Evolutionary conservation across 139 green algal species (phyloP).

Genomic region (Haematococcus sp.): DNA sequence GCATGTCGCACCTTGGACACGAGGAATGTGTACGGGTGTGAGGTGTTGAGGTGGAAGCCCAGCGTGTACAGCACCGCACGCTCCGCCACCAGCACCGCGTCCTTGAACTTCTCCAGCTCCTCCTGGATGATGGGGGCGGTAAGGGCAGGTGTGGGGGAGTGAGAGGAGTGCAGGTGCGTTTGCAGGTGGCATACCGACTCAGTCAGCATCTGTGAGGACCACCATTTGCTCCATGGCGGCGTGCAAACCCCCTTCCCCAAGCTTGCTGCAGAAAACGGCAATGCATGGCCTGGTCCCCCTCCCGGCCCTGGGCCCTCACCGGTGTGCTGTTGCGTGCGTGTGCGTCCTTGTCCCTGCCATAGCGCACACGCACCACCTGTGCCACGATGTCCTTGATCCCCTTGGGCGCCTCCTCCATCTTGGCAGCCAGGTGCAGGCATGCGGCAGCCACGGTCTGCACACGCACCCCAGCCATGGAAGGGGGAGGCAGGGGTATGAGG

Average conservation of each 20-base stretch:
- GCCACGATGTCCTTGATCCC: slow-evolving; percentile 58
- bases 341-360: neutral
- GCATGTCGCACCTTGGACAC: neutral
- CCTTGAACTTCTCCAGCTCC: slow-evolving; percentile 35
- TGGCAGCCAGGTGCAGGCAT: slow-evolving; percentile 84
- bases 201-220: no score
- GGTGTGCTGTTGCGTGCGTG: neutral
- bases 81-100: slow-evolving; percentile 51
- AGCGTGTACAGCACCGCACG: slow-evolving; percentile 57
- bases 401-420: slow-evolving; percentile 84
- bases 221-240: no score
- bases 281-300: no score
- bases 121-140: slow-evolving; percentile 5
- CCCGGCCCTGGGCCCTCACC: neutral
- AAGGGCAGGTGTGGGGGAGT: neutral
- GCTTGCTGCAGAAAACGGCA: no score
- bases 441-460: slow-evolving; percentile 74
- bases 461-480: neutral
- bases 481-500: neutral
- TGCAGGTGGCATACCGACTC: no score
- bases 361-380: slow-evolving; percentile 14
- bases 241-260: no score
- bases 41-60: slow-evolving; percentile 42
- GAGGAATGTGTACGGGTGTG: slow-evolving; percentile 36
- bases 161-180: neutral